phyloP scores from a whole-genome alignment of 2,329 filamentous ascomycete species.

The Aspergillus quadrilineatus region DNA sequence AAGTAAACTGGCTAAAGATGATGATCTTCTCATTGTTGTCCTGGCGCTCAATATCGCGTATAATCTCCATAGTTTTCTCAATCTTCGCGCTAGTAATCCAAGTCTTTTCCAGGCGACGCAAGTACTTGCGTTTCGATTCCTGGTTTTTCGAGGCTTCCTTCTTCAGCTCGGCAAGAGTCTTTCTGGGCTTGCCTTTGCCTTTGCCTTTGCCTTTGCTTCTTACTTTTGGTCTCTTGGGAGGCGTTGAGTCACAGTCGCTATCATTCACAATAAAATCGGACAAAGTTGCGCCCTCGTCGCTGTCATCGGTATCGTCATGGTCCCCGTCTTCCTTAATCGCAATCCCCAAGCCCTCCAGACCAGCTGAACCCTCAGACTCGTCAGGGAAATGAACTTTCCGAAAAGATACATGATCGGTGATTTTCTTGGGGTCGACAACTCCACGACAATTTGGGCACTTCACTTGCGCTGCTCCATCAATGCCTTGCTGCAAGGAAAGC shows the following conservation, averaged over 20 bases:
- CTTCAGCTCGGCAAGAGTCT: constrained; percentile 34
- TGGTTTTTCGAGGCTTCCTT: constrained; percentile 60
- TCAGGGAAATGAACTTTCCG: constrained; percentile 68
- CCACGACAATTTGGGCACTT: constrained; percentile 78
- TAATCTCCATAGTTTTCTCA: constrained; percentile 64
- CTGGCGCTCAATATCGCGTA: constrained; percentile 52
- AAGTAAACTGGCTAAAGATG: constrained; percentile 79
- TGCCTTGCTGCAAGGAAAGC: constrained; percentile 57
- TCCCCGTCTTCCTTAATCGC: constrained; percentile 35
- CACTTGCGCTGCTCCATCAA: constrained; percentile 53
- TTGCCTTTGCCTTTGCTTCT: constrained; percentile 48
- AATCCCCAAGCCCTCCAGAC: neutral
- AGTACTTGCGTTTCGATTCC: constrained; percentile 66
- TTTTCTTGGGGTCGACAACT: constrained; percentile 62
- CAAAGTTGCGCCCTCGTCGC: constrained; percentile 23
- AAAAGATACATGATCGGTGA: constrained; percentile 74
- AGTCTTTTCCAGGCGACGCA: constrained; percentile 64
- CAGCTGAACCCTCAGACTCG: constrained; percentile 33
- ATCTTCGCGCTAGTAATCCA: constrained; percentile 77
- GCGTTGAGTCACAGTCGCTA: constrained; percentile 41
- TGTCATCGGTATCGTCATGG: constrained; percentile 22
- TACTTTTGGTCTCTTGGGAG: constrained; percentile 48
- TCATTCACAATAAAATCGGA: constrained; percentile 22
- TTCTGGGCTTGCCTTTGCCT: constrained; percentile 46
- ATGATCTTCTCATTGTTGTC: constrained; percentile 68